Conservation (phyloP, 2,329 filamentous ascomycete genomes). For the Corinectria fuckeliana region DNA sequence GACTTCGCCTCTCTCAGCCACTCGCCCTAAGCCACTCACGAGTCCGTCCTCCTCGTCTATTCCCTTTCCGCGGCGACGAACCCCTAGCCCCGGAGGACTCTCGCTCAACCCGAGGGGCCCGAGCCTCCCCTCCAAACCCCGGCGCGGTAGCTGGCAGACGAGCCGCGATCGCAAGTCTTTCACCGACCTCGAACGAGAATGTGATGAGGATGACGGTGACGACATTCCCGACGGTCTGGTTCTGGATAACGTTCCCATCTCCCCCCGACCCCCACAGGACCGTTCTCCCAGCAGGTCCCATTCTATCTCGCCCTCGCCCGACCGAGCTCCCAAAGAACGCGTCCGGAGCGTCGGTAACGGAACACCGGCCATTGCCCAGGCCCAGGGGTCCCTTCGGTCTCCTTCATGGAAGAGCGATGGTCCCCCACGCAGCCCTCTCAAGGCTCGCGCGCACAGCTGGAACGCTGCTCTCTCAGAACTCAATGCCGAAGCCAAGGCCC, state of each 20-base stretch:
- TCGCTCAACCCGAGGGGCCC: slow-evolving; percentile 54
- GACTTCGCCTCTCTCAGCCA: slow-evolving; percentile 43
- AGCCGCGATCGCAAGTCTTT: slow-evolving; percentile 69
- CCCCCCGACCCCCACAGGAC: slow-evolving; percentile 68
- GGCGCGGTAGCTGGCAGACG: slow-evolving; percentile 76
- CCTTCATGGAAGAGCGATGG: slow-evolving; percentile 60
- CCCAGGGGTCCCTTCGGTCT: slow-evolving; percentile 66
- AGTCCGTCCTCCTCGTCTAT: slow-evolving; percentile 47
- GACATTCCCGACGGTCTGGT: slow-evolving; percentile 82
- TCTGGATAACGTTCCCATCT: slow-evolving; percentile 83
- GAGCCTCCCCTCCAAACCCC: slow-evolving; percentile 47
- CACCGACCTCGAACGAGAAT: slow-evolving; percentile 76
- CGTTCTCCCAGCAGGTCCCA: slow-evolving; percentile 59
- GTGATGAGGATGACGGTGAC: slow-evolving; percentile 75
- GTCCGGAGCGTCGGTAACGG: slow-evolving; percentile 67
- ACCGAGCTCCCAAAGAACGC: slow-evolving; percentile 57
- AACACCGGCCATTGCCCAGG: slow-evolving; percentile 64
- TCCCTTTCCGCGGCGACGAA: slow-evolving; percentile 51
- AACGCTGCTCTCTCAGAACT: slow-evolving; percentile 72
- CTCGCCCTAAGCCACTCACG: slow-evolving; percentile 36
- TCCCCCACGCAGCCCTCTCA: slow-evolving; percentile 50
- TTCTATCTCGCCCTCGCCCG: slow-evolving; percentile 62
- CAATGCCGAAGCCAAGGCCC: slow-evolving; percentile 73
- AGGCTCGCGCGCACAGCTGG: slow-evolving; percentile 75
- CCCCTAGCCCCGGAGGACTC: slow-evolving; percentile 57